These are phyloP conservation scores for Hypseocharis bilobata DNA, from an alignment of 441 rosid species.

Conservation along the genomic window DNA sequence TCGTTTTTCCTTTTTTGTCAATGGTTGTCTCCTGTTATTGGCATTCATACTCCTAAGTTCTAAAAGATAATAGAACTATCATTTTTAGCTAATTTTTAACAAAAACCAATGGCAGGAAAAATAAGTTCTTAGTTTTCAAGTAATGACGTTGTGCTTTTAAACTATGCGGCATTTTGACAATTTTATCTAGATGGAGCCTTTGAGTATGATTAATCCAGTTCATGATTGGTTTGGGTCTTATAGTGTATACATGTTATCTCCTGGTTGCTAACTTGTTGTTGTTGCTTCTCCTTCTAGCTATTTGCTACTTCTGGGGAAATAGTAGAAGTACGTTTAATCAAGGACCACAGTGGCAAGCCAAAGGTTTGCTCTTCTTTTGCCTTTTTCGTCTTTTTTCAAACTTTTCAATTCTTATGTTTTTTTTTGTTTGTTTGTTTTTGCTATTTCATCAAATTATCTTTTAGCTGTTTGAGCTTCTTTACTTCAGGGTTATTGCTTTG, in stretches of 20 bases:
- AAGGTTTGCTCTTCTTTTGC: neutral
- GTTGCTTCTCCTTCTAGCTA: neutral
- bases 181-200: neutral
- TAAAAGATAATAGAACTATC: neutral
- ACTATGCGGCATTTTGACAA: neutral
- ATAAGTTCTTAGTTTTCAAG: neutral
- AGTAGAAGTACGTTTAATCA: slow-evolving; percentile 4
- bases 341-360: slow-evolving; percentile 9
- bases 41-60: neutral
- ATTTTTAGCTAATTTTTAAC: neutral
- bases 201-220: neutral
- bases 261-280: neutral
- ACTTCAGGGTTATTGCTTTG: slow-evolving; percentile 14
- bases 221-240: neutral
- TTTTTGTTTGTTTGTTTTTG: no score
- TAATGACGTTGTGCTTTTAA: neutral
- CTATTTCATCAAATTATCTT: neutral
- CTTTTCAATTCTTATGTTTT: neutral
- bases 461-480: neutral
- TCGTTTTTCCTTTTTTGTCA: no score
- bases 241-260: neutral
- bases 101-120: neutral
- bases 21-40: no score
- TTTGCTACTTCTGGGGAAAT: slow-evolving; percentile 10
- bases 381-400: neutral